A percentile compares a stretch with the other conserved stretches of the same genome.
Conservation (phyloP, 108 stramenopile species). For the Fragilaria radians region DNA sequence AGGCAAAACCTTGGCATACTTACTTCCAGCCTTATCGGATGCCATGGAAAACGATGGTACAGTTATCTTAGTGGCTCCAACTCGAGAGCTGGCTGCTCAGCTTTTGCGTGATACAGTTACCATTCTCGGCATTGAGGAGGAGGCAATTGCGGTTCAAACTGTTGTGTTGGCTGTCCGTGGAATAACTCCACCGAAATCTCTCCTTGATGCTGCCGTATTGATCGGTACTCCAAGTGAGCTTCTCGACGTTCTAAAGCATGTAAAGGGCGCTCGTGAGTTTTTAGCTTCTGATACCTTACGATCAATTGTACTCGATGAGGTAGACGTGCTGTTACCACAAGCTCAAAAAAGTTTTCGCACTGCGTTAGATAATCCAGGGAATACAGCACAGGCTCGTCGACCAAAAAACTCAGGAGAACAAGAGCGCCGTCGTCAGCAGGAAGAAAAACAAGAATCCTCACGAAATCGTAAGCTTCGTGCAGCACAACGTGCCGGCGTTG, state of each 20-base stretch:
- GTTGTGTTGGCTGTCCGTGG: conserved; percentile 41
- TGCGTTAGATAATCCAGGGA: conserved; percentile 24
- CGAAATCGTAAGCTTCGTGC: conserved; percentile 30
- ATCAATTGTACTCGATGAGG: conserved; percentile 41
- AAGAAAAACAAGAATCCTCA: conserved; percentile 18
- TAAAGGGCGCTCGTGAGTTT: conserved; percentile 31
- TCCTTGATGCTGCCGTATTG: conserved; percentile 24
- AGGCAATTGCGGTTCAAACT: neutral
- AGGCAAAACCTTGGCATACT: conserved; percentile 39
- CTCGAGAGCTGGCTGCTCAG: conserved; percentile 40
- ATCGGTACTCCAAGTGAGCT: conserved; percentile 45
- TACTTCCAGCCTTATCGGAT: conserved; percentile 28
- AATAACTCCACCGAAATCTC: conserved; percentile 25
- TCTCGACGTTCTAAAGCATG: conserved; percentile 30
- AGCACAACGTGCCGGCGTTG: conserved; percentile 36
- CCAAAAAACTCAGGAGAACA: conserved; percentile 10
- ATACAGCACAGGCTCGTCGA: conserved; percentile 18
- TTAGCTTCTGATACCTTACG: conserved; percentile 37
- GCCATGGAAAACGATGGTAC: conserved; percentile 14
- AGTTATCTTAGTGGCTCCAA: conserved; percentile 29
- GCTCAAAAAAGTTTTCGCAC: conserved; percentile 41
- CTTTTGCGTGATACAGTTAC: conserved; percentile 29
- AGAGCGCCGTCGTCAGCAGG: conserved; percentile 15
- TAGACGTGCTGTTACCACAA: conserved; percentile 42
- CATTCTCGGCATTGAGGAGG: conserved; percentile 17